Percentiles rank a stretch among this genome's conserved stretches.
phyloP scores from a whole-genome alignment of 2,329 filamentous ascomycete genomes.

The Penicillium sp. region DNA sequence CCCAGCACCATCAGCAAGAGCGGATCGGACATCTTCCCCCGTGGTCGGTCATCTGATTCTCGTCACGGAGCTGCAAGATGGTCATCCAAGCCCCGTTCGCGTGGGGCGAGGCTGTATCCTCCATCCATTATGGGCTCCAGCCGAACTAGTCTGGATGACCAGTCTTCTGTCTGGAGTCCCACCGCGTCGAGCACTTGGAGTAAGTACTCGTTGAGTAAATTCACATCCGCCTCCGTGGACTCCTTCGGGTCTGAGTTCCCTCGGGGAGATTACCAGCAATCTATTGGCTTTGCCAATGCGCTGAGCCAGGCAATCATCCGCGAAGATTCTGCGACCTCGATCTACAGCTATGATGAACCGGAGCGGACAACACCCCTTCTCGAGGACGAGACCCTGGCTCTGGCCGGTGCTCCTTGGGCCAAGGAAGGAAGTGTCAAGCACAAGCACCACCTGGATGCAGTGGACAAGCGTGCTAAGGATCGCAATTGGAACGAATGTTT shows the following conservation, averaged over 20 bases:
- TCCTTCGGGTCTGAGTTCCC: constrained; percentile 77
- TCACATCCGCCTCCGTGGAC: constrained; percentile 88
- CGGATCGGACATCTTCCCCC: constrained; percentile 72
- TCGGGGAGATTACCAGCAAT: constrained; percentile 84
- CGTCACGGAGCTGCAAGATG: constrained; percentile 67
- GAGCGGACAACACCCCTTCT: constrained; percentile 65
- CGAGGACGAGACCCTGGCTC: constrained; percentile 87
- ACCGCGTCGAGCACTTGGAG: constrained; percentile 93
- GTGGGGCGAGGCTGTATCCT: constrained; percentile 67
- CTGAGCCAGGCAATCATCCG: constrained; percentile 95
- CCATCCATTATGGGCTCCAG: constrained; percentile 83
- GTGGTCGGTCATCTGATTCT: constrained; percentile 69
- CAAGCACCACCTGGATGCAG: constrained; percentile 89
- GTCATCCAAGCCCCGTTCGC: constrained; percentile 81
- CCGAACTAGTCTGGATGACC: constrained; percentile 89
- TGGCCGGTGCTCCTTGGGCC: constrained; percentile 93
- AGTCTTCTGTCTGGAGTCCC: constrained; percentile 86
- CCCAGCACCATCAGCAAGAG: constrained; percentile 92
- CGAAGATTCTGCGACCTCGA: constrained; percentile 61
- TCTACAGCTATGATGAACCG: constrained; percentile 58
- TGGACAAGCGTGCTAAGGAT: constrained; percentile 90
- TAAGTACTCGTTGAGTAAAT: constrained; percentile 84
- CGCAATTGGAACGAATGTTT: constrained; percentile 94
- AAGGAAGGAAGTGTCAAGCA: constrained; percentile 96
- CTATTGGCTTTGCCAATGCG: constrained; percentile 95